Percentiles rank a stretch among this genome's conserved stretches.
These are phyloP conservation scores for Lupinus albus DNA, from an alignment of 306 rosid genomes.

Conservation along the genomic window DNA sequence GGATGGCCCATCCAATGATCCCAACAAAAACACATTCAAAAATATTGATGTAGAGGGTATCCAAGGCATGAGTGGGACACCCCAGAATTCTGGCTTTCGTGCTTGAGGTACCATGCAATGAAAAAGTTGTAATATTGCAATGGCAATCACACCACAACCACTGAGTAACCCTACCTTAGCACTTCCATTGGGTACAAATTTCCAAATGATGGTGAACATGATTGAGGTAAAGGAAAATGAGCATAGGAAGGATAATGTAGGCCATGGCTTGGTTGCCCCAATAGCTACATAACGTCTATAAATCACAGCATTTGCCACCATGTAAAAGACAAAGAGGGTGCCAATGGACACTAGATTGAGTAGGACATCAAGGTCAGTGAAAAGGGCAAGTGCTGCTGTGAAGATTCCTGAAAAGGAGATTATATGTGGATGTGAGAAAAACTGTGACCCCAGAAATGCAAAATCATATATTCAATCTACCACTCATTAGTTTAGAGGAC, in stretches of 20 bases:
- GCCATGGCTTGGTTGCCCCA: constrained; percentile 80
- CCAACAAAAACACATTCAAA: constrained; percentile 73
- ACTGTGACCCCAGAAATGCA: constrained; percentile 4
- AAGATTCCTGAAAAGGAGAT: constrained; percentile 71
- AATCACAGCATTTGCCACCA: constrained; percentile 92
- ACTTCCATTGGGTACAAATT: constrained; percentile 56
- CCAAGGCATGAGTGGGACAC: constrained; percentile 98
- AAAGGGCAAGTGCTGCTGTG: constrained; percentile 85
- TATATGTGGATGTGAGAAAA: constrained; percentile 38
- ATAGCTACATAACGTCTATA: constrained; percentile 72
- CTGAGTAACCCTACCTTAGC: constrained; percentile 59
- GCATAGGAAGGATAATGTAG: constrained; percentile 83
- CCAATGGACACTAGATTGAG: constrained; percentile 84
- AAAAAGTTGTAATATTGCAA: constrained; percentile 59
- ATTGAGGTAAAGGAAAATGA: constrained; percentile 62
- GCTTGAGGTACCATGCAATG: constrained; percentile 77
- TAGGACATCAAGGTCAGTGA: constrained; percentile 74
- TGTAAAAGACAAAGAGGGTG: constrained; percentile 94
- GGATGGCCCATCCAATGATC: constrained; percentile 75
- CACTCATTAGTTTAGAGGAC: constrained; percentile 22
- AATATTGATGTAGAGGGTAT: constrained; percentile 79
- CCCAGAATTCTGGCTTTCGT: constrained; percentile 88
- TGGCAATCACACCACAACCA: constrained; percentile 53
- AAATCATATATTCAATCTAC: constrained; percentile 30
- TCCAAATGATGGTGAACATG: constrained; percentile 73